Percentiles rank a stretch among this genome's conserved stretches.
Conservation (phyloP, 2,329 filamentous ascomycete species). For the Ophiocordyceps camponoti-leonardi region DNA sequence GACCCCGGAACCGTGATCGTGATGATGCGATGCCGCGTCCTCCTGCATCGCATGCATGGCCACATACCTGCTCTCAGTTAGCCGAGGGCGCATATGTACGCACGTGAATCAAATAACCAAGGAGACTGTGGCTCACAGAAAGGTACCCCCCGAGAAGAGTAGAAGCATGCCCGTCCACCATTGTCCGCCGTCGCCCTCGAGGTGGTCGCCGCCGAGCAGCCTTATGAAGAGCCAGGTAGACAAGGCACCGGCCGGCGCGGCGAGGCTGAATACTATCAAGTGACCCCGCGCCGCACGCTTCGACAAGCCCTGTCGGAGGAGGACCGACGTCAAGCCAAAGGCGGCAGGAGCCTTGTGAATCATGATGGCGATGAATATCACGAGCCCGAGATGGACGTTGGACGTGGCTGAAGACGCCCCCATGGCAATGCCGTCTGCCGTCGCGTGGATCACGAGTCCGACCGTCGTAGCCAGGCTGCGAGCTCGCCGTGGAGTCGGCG, state of each 20-base stretch:
- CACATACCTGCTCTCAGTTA: conserved; percentile 49
- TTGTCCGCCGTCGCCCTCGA: conserved; percentile 43
- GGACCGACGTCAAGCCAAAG: conserved; percentile 79
- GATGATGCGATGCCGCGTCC: conserved; percentile 30
- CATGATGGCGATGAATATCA: conserved; percentile 94
- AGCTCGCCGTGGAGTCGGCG: conserved; percentile 38
- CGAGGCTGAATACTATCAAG: conserved; percentile 78
- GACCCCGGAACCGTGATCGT: conserved; percentile 28
- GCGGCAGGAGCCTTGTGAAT: conserved; percentile 93
- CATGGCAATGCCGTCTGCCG: conserved; percentile 88
- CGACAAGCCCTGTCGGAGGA: conserved; percentile 79
- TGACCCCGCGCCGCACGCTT: conserved; percentile 75
- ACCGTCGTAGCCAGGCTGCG: conserved; percentile 69
- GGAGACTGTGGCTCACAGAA: conserved; percentile 79
- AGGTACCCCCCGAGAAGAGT: conserved; percentile 91
- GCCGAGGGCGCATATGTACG: not conserved
- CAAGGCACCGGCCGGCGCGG: conserved; percentile 73
- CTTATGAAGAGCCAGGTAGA: conserved; percentile 68
- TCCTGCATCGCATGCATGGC: conserved; percentile 99
- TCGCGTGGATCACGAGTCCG: conserved; percentile 89
- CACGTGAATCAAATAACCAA: too few species aligned
- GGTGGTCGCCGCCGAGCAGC: conserved; percentile 45
- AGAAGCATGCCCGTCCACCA: conserved; percentile 90
- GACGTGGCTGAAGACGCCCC: conserved; percentile 69
- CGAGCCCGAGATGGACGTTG: conserved; percentile 62